Evolutionary conservation across 179 eudicot genomes (phyloP), one percentile per base, ranked within the genome.

Genomic region (Heliamphora pulchella): DNA sequence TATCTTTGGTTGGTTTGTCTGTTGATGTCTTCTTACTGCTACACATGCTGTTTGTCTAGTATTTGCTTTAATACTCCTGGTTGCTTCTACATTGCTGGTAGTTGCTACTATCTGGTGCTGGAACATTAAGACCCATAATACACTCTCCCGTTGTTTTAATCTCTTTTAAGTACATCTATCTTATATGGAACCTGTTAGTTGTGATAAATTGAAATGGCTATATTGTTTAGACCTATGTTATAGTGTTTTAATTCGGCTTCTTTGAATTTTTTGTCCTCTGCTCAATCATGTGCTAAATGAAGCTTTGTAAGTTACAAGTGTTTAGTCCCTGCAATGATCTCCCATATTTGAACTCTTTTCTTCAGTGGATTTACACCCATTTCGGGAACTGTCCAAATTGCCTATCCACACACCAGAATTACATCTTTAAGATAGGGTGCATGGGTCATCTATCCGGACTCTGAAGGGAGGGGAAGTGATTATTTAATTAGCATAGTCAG

Each of bases 381-480:
- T 3, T 61, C 81, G 0, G 81, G 54, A 78, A 87, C 89, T 14
- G 80, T 84, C 13, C 80, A 84, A 7, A 86, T 93, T 0, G 97
- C 96, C 4, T 91, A 81, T 80, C 86, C 96, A 18, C 94, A 85
- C 80, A 39, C 84, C 0, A 85, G 82, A 9, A n/a, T 87, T 10
- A 41, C 83, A 0, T 3, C 89, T 1, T 53, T 85, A 0, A 64
- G 78, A 18, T 93, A 96, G 97, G 91, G 87, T 46, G 91, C 87
- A 2, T 93, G 97, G 97, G 96, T 88, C 17, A 76, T 91, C 77
- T 91, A 93, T 80, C 91, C 92, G 0, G 58, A 20, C 9, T 78
- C 81, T 0, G 78, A 77, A 55, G 89, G 88, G 72, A 93, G 91
- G 97, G 82, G 39, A 31, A 31, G 39, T 31, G 39, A 31, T 31